phyloP scores from a whole-genome alignment of 495 filamentous ascomycete species.

The Neurospora sp. region DNA sequence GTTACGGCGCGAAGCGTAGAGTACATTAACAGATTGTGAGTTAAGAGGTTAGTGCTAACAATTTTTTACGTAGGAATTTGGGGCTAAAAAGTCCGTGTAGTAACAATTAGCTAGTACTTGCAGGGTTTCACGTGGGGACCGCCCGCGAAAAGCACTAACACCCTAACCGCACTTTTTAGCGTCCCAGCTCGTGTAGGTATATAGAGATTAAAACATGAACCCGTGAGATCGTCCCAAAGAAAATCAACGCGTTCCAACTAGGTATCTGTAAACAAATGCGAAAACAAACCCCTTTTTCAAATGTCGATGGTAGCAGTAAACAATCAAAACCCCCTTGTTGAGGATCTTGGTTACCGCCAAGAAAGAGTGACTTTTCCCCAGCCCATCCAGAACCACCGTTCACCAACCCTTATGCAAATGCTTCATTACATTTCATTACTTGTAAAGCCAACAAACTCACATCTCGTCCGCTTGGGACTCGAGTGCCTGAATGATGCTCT shows the following conservation, averaged over 20 bases:
- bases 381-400: background rate
- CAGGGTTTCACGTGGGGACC: too few species aligned
- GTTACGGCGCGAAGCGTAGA: too few species aligned
- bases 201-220: background rate
- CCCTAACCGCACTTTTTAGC: too few species aligned
- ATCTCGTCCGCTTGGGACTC: constrained; percentile 38
- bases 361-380: background rate
- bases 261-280: background rate
- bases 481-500: constrained; percentile 30
- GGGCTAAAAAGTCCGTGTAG: too few species aligned
- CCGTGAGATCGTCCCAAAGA: background rate
- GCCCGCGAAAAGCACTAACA: too few species aligned
- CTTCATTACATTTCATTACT: background rate
- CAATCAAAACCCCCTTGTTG: background rate
- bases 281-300: background rate
- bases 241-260: background rate
- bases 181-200: too few species aligned
- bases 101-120: too few species aligned
- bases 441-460: constrained; percentile 34
- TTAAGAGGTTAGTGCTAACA: too few species aligned
- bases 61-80: too few species aligned
- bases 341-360: background rate
- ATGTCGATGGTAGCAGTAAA: constrained; percentile 5
- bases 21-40: too few species aligned
- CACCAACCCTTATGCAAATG: background rate